Base-by-base conservation (phyloP, 345 rosid species). In the Camelina neglecta region DNA sequence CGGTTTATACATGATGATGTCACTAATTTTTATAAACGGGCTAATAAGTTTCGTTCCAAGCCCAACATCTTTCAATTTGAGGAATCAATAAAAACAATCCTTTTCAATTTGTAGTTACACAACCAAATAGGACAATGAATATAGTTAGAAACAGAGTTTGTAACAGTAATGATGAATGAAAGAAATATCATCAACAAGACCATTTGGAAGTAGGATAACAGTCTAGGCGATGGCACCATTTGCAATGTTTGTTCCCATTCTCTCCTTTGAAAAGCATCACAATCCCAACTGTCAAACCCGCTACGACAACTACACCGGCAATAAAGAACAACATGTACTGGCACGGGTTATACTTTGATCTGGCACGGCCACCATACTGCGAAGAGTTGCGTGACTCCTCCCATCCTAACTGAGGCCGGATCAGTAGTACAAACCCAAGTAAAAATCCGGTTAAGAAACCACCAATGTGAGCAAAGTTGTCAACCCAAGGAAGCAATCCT, bases 401-500 rank as follows among this genome's bases (percentile, higher is more conserved):
- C 96, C 96, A 93, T 10, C 96, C 95, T 41, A 80, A 83, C 69
- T 89, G 97, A 38, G 97, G 97, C 36, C 85, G 85, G 36, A 89
- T 75, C 20, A 91, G 75, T 68, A 91, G 66, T 36, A 89, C 76
- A 62, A 91, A 88, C 36, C 95, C 93, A 0, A 89, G 88, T 18
- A 89, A 80, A 72, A 89, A 88, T 7, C 97, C 95, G 3, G 91
- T 58, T 18, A 89, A 69, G 81, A 91, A 87, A 23, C 97, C 97
- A 77, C 97, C 97, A 13, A 91, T 89, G 71, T 88, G 98, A 3
- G 98, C 97, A 69, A 89, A 93, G 88, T 96, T 96, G 81, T 93
- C 98, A 11, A 93, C 94, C 62, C 81, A 89, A 77, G 99, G 99
- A 79, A 96, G 97, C 69, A 93, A 77, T 31, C 99, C 98, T 4